phyloP scores from a whole-genome alignment of 2,329 filamentous ascomycete species.

The Aspergillus ochraceus region DNA sequence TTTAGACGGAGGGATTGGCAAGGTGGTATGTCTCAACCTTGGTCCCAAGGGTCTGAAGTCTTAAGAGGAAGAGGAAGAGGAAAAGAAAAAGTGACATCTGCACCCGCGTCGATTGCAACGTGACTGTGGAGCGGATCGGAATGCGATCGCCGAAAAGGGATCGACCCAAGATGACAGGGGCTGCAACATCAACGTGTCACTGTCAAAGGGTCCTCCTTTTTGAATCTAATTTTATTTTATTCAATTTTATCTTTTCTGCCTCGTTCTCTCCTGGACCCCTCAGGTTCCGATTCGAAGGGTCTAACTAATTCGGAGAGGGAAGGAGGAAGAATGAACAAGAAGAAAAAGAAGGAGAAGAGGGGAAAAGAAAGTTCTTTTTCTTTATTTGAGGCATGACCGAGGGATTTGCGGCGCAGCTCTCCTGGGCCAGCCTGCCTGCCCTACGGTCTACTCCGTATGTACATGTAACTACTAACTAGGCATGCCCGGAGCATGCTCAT shows the following conservation, averaged over 20 bases:
- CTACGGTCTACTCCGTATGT: not conserved
- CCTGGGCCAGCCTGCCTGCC: not conserved
- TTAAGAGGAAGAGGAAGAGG: not conserved
- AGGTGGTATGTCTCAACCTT: conserved; percentile 18
- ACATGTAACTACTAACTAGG: no score
- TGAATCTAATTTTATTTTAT: not conserved
- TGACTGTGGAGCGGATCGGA: conserved; percentile 19
- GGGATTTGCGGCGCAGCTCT: no score
- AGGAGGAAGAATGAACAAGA: not conserved
- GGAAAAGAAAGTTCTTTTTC: not conserved
- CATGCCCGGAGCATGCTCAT: no score
- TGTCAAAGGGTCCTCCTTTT: not conserved
- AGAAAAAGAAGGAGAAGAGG: not conserved
- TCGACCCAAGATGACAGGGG: conserved; percentile 10
- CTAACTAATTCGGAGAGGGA: not conserved
- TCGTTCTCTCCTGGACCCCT: not conserved
- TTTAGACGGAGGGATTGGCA: not conserved
- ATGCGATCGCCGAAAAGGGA: conserved; percentile 15
- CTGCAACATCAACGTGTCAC: conserved; percentile 10
- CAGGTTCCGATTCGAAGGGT: not conserved
- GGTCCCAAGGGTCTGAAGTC: not conserved
- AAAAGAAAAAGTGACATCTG: not conserved
- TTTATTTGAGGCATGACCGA: not conserved
- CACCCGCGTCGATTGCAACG: conserved; percentile 14
- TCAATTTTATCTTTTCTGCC: not conserved